A percentile compares a stretch with the other conserved stretches of the same genome.
These are phyloP conservation scores for Sclerotinia nivalis DNA, from an alignment of 2,329 filamentous ascomycete species.

Conservation along the genomic window DNA sequence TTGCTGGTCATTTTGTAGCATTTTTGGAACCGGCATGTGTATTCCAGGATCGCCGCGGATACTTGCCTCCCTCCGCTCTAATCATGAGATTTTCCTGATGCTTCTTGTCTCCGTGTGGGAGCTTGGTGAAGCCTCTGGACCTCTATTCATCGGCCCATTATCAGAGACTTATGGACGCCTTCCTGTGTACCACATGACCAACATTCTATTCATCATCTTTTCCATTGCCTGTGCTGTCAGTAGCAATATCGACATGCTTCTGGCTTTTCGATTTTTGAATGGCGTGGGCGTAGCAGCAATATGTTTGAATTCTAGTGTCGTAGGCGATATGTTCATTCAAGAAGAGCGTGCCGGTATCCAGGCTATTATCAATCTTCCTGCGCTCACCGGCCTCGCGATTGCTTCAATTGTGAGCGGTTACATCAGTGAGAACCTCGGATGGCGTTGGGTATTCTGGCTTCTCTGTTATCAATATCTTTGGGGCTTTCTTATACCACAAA, in stretches of 20 bases:
- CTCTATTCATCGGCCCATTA: conserved; percentile 59
- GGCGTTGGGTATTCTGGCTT: conserved; percentile 7
- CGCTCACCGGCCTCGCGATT: neutral
- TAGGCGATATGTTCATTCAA: conserved; percentile 3
- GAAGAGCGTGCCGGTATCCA: neutral
- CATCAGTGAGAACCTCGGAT: conserved; percentile 1
- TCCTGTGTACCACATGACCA: conserved; percentile 52
- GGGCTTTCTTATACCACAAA: no score
- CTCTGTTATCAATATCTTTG: no score
- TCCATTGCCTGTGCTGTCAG: conserved; percentile 49
- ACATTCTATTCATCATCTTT: conserved; percentile 51
- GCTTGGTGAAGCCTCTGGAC: conserved; percentile 44
- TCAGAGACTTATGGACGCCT: conserved; percentile 60
- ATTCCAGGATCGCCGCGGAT: no score
- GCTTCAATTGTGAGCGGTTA: neutral
- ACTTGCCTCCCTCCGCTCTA: no score
- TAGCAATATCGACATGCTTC: conserved; percentile 49
- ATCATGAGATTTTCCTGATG: neutral
- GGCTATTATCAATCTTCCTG: neutral
- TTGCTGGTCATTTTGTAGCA: no score
- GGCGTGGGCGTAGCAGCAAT: conserved; percentile 43
- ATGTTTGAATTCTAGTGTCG: neutral
- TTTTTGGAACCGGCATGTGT: no score
- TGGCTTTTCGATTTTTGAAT: conserved; percentile 60
- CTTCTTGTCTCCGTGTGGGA: neutral